Evolutionary conservation across 2,329 filamentous ascomycete species (phyloP), one percentile per base, ranked within the genome.

Genomic region (Colletotrichum sublineola): DNA sequence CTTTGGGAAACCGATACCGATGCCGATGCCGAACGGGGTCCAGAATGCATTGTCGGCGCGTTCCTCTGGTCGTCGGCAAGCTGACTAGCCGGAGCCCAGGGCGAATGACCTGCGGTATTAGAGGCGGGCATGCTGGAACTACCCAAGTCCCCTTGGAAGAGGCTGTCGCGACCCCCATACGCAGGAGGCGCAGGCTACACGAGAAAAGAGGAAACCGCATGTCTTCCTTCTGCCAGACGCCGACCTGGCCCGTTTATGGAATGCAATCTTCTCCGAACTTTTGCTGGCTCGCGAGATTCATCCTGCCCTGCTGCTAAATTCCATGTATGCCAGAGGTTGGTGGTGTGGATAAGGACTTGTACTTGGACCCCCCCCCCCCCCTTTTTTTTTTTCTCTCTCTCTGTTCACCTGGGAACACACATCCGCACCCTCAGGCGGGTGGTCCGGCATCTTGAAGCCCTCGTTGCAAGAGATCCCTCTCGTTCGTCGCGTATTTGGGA

Each of bases 1-100:
- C 8, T 5, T 20, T 11, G 42, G 42, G 33, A 18, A 18, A 7
- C 53, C 33, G 33, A 38, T 4, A 12, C 55, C 53, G 33, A 56
- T 42, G 40, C 40, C 42, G 42, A 20, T 24, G 55, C 36, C 33
- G 33, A 38, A 38, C 20, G 14, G 20, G 50, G 36, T 36, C 36
- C 12, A 38, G 33, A 15, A 36, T 40, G 20, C 33, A 40, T 20
- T 44, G 6, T n/a, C 55, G 55, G 36, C 12, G 36, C 36, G 6
- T 57, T 20, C 12, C 20, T 33, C 15, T 20, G 31, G 3, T 46
- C 40, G 15, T 33, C 38, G 38, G 57, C 42, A 68, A 50, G 58
- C 66, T 57, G 67, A 64, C 48, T 64, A 52, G 66, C 15, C 40
- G 15, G 24, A 11, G 33, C 24, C 57, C 24, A 14, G 15, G 9